These are phyloP conservation scores for Erodium moschatum DNA, from an alignment of 441 rosid genomes.

Conservation along the genomic window DNA sequence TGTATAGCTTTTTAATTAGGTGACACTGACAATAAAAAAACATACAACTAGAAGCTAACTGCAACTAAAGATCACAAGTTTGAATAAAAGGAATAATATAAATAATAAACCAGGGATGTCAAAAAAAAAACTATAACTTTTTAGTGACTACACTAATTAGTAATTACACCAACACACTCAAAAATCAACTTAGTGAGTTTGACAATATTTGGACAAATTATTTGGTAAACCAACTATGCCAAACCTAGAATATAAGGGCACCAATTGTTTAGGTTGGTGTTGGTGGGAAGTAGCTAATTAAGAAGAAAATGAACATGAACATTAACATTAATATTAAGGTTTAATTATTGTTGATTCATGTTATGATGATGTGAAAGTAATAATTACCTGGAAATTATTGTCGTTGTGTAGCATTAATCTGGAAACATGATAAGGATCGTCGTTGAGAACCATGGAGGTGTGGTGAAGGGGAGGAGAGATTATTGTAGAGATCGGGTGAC, in stretches of 20 bases:
- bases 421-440: constrained; percentile 39
- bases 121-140: not conserved
- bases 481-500: constrained; percentile 71
- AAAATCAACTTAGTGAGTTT: not conserved
- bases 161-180: not conserved
- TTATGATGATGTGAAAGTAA: constrained; percentile 17
- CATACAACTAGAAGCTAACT: too few relatives aligned
- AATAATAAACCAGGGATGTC: too few relatives aligned
- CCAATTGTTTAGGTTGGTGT: not conserved
- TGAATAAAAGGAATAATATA: too few relatives aligned
- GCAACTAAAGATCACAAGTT: too few relatives aligned
- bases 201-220: not conserved
- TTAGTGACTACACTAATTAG: not conserved
- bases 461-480: constrained; percentile 72
- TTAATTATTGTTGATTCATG: not conserved
- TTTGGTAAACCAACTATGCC: not conserved
- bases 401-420: constrained; percentile 72
- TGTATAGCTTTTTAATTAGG: too few relatives aligned
- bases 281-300: not conserved
- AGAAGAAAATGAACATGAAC: not conserved
- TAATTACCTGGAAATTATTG: constrained; percentile 15
- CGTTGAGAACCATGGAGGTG: constrained; percentile 75
- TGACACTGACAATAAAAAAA: too few relatives aligned
- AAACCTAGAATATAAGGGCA: not conserved
- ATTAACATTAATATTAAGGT: too few relatives aligned